These are phyloP conservation scores for Rhizopogon vulgaris DNA, from an alignment of 768 basidiomycete genomes.

Conservation along the genomic window DNA sequence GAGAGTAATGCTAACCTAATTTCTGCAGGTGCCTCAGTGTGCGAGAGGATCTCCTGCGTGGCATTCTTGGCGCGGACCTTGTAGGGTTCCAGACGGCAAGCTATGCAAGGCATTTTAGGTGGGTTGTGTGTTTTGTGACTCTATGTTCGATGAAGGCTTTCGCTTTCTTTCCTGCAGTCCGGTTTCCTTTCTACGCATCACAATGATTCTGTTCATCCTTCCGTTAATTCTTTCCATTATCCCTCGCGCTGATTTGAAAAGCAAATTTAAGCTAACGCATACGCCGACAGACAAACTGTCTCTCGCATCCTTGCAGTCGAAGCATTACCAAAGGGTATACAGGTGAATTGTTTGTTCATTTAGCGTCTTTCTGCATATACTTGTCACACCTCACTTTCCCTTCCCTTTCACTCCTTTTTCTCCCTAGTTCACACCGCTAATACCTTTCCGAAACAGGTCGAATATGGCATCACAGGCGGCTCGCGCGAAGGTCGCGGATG, in stretches of 20 bases:
- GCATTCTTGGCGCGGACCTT: constrained; percentile 89
- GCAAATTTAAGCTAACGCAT: constrained; percentile 5
- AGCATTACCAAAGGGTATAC: constrained; percentile 79
- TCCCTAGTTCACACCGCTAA: no score
- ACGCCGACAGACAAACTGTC: constrained; percentile 56
- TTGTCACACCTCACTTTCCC: not conserved
- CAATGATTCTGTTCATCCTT: not conserved
- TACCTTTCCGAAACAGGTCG: not conserved
- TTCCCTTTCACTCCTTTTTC: not conserved
- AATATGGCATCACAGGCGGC: not conserved
- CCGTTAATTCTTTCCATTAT: not conserved
- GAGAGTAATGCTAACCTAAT: not conserved
- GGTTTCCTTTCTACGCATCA: not conserved
- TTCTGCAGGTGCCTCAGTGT: constrained; percentile 66
- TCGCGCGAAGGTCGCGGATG: constrained; percentile 31
- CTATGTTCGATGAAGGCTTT: no score
- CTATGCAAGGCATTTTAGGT: constrained; percentile 69
- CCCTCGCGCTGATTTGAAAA: no score
- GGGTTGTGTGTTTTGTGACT: not conserved
- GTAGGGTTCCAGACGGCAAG: constrained; percentile 89
- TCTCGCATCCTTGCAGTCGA: constrained; percentile 75
- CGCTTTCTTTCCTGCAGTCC: no score
- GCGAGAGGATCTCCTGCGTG: constrained; percentile 69
- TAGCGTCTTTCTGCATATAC: not conserved
- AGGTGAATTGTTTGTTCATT: constrained; percentile 28